Conservation (phyloP, 805 yeast genomes). For the Yamadazyma sp. region DNA sequence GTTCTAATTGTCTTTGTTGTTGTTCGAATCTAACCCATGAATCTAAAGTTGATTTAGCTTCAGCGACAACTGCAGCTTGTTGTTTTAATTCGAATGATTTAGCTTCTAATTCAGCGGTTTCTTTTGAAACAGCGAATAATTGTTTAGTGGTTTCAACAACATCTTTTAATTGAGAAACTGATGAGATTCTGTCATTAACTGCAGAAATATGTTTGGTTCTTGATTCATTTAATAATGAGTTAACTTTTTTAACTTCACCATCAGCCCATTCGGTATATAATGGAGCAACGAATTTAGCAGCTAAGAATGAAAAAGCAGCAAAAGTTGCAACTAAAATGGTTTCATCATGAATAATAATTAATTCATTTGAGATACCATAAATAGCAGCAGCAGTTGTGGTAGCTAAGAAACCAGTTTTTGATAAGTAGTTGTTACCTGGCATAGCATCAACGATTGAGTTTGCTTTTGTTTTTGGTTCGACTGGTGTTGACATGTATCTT, state of each 20-base stretch:
- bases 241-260: conserved; percentile 76
- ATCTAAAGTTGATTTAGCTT: conserved; percentile 94
- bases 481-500: conserved; percentile 65
- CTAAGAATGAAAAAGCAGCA: conserved; percentile 67
- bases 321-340: conserved; percentile 80
- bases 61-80: conserved; percentile 77
- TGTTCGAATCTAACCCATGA: conserved; percentile 99
- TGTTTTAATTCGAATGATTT: conserved; percentile 92
- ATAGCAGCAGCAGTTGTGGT: conserved; percentile 92
- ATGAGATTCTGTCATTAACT: conserved; percentile 85
- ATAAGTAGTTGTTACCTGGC: conserved; percentile 84
- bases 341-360: conserved; percentile 93
- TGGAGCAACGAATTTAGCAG: conserved; percentile 89
- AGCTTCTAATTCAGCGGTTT: conserved; percentile 95
- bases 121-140: conserved; percentile 91
- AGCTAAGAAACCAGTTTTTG: conserved; percentile 94
- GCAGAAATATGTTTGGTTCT: conserved; percentile 89
- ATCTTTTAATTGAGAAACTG: conserved; percentile 85
- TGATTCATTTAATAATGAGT: conserved; percentile 78
- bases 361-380: conserved; percentile 91
- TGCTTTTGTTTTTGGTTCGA: conserved; percentile 91
- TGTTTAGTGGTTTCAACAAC: conserved; percentile 90
- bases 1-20: conserved; percentile 94
- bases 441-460: conserved; percentile 82
- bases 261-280: conserved; percentile 93